These are phyloP conservation scores for Trametes cingulata DNA, from an alignment of 768 basidiomycete species.

Conservation along the genomic window DNA sequence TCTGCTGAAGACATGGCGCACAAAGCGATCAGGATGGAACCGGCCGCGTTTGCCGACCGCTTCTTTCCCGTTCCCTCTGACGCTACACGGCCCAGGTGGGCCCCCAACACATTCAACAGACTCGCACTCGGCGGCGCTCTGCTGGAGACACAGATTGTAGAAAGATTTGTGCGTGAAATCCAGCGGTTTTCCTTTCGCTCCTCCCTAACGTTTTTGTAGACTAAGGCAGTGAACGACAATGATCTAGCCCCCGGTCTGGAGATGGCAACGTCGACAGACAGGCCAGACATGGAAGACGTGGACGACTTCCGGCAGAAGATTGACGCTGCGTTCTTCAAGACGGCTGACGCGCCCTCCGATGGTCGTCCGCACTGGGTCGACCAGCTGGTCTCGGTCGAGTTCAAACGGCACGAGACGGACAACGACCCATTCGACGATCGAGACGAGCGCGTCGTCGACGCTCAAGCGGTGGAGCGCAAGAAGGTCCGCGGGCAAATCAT, in stretches of 20 bases:
- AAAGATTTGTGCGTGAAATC: not conserved
- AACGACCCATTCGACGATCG: not conserved
- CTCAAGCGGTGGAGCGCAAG: not conserved
- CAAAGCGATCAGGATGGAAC: not conserved
- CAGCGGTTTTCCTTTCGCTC: not conserved
- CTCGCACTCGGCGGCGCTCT: not conserved
- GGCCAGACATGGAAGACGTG: not conserved
- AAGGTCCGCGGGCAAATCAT: not conserved
- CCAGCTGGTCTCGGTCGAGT: not conserved
- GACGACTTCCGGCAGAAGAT: not conserved
- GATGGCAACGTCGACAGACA: not conserved
- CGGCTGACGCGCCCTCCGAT: not conserved
- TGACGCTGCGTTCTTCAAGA: not conserved
- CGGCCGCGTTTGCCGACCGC: not conserved
- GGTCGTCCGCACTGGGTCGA: not conserved
- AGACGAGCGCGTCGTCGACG: not conserved
- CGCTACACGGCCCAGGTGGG: not conserved
- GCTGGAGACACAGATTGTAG: not conserved
- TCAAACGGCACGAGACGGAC: not conserved
- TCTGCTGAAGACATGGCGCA: not conserved
- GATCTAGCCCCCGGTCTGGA: not conserved
- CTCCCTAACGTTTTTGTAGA: not conserved
- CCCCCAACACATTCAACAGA: not conserved
- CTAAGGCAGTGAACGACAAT: not conserved
- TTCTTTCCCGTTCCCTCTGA: not conserved